These are phyloP conservation scores for Pseudogymnoascus sp. DNA, from an alignment of 2,329 filamentous ascomycete species.

Conservation along the genomic window DNA sequence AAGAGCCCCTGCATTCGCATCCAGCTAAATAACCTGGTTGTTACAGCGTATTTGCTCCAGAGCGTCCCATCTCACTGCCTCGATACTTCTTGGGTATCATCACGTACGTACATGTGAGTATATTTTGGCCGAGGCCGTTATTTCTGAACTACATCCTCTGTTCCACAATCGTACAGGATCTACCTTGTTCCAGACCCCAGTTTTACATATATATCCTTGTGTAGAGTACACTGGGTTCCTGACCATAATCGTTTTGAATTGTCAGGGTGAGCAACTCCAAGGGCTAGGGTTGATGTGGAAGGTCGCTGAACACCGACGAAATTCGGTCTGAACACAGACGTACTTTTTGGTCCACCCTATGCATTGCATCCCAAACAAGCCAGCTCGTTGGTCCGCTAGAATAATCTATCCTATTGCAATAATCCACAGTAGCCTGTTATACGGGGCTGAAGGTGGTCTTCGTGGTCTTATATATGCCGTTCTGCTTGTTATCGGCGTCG, in stretches of 20 bases:
- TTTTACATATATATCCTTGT: constrained; percentile 5
- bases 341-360: not conserved
- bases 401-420: not conserved
- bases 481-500: not conserved
- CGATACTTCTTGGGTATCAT: not conserved
- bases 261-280: not conserved
- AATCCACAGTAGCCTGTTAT: not conserved
- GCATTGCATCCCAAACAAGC: not conserved
- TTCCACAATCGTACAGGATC: constrained; percentile 2
- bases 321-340: not conserved
- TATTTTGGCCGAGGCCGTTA: not conserved
- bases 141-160: not conserved
- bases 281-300: not conserved
- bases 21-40: not conserved
- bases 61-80: not conserved
- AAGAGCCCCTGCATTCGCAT: not conserved
- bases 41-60: not conserved
- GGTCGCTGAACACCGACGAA: not conserved
- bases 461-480: constrained; percentile 3
- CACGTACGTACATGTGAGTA: not conserved
- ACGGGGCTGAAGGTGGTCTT: not conserved
- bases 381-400: not conserved
- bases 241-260: not conserved
- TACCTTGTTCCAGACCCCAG: not conserved
- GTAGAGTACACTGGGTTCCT: not conserved